Evolutionary conservation across 78 protist genomes (phyloP).

Genomic region (Dictyostelium capitatum): DNA sequence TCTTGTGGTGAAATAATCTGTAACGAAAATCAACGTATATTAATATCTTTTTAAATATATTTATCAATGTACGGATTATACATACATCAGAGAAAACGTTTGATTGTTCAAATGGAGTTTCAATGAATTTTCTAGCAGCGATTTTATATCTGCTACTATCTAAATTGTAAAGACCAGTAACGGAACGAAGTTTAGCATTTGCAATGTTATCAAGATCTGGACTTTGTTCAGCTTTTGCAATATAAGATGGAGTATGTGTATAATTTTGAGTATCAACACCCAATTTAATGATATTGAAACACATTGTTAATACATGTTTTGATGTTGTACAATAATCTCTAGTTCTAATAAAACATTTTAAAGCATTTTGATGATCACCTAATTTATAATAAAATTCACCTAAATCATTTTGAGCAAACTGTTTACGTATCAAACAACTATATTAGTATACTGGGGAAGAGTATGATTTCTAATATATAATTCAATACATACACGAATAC

Average conservation of each 20-base stretch:
- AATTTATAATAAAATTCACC: conserved; percentile 85
- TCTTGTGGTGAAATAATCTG: conserved; percentile 85
- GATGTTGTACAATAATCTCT: conserved; percentile 93
- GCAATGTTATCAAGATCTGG: conserved; percentile 60
- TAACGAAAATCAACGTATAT: too few species aligned
- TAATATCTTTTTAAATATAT: neutral
- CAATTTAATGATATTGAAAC: conserved; percentile 85
- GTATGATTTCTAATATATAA: too few species aligned
- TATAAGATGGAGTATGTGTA: conserved; percentile 82
- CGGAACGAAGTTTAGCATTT: conserved; percentile 69
- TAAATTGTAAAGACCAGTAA: conserved; percentile 83
- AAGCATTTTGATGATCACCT: conserved; percentile 89
- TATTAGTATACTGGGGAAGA: neutral
- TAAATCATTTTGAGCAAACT: conserved; percentile 88
- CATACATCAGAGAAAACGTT: conserved; percentile 50
- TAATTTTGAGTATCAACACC: conserved; percentile 82
- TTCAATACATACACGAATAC: conserved; percentile 70
- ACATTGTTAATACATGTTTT: conserved; percentile 86
- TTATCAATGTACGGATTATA: neutral
- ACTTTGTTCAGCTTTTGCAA: conserved; percentile 83
- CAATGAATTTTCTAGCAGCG: conserved; percentile 86
- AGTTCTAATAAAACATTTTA: conserved; percentile 91
- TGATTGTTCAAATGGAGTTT: conserved; percentile 54
- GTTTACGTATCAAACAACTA: too few species aligned
- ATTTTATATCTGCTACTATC: conserved; percentile 59